Base-by-base conservation (phyloP, 805 yeast species). In the Starmera dryadoides region DNA sequence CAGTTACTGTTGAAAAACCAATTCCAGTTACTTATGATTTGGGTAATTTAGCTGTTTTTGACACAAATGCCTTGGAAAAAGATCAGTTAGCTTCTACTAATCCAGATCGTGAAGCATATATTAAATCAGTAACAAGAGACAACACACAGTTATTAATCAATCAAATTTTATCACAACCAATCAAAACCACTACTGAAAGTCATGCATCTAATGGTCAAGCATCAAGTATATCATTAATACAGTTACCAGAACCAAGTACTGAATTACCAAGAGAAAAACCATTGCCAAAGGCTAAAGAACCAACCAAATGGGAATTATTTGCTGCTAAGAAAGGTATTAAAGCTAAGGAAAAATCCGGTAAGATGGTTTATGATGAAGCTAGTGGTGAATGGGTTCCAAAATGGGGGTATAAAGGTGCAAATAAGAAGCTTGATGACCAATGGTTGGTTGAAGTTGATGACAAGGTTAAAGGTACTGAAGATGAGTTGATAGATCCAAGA, bases 401-500 rank as follows among this genome's bases (percentile, higher is more conserved):
- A 64, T 93, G 98, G 98, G 99, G 99, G 44, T 91, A 83, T 69
- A 81, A 84, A 48, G 98, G 98, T 56, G 78, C 79, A 64, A 93
- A 93, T 64, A 91, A 93, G 66, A 77, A 79, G 40, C 56, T 80
- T 50, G 98, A 91, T 54, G 66, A 73, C 55, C 97, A 93, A 63
- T 93, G 98, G 98, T 71, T 87, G 56, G 97, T 91, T 42, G 99
- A 93, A 65, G 85, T 91, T 44, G 86, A 86, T 43, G 94, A 85
- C 38, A 73, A 80, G 50, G 80, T 71, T 22, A 72, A 75, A 55
- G 72, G 71, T 33, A 69, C 76, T 30, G 69, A 62, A 26, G 70
- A 74, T 42, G 94, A 84, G 52, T 67, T 86, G 50, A 68, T 86
- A 34, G 97, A 89, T 60, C 98, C 98, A 49, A 79, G 98, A 68